A percentile compares a stretch with the other conserved stretches of the same genome.
Evolutionary conservation across 257 asterid genomes (phyloP).

Genomic region (Craterostigma plantagineum): DNA sequence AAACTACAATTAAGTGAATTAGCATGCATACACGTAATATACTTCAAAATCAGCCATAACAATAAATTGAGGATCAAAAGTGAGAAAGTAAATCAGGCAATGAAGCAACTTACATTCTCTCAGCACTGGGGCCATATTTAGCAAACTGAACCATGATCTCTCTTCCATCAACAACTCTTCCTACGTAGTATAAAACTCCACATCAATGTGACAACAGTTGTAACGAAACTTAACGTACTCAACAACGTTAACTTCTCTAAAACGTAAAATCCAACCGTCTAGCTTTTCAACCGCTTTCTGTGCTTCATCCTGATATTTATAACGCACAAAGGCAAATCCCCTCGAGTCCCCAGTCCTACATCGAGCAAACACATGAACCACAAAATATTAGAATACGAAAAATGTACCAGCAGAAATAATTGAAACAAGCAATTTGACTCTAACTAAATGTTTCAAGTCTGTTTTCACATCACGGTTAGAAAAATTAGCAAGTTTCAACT

Average conservation of each 20-base stretch:
- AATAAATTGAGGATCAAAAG: neutral
- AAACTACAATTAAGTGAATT: too few species aligned
- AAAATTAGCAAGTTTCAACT: neutral
- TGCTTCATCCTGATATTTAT: conserved; percentile 95
- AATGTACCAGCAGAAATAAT: neutral
- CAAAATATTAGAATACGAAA: neutral
- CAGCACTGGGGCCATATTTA: conserved; percentile 95
- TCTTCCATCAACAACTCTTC: conserved; percentile 89
- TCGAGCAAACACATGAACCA: neutral
- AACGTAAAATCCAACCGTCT: conserved; percentile 38
- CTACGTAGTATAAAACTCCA: conserved; percentile 13
- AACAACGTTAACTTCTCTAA: neutral
- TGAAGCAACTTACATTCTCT: conserved; percentile 44
- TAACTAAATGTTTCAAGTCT: too few species aligned
- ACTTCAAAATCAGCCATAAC: too few species aligned
- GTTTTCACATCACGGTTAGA: too few species aligned
- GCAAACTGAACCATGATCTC: conserved; percentile 98
- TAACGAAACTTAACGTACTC: neutral
- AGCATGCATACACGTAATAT: too few species aligned
- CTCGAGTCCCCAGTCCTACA: conserved; percentile 93
- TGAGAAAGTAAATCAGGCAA: neutral
- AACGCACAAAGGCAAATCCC: conserved; percentile 93
- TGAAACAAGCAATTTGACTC: too few species aligned
- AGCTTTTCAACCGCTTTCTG: conserved; percentile 84
- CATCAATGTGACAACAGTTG: neutral